Percentiles rank a stretch among this genome's conserved stretches.
phyloP scores from a whole-genome alignment of 2,329 filamentous ascomycete species.

The Aspergillus udagawae region DNA sequence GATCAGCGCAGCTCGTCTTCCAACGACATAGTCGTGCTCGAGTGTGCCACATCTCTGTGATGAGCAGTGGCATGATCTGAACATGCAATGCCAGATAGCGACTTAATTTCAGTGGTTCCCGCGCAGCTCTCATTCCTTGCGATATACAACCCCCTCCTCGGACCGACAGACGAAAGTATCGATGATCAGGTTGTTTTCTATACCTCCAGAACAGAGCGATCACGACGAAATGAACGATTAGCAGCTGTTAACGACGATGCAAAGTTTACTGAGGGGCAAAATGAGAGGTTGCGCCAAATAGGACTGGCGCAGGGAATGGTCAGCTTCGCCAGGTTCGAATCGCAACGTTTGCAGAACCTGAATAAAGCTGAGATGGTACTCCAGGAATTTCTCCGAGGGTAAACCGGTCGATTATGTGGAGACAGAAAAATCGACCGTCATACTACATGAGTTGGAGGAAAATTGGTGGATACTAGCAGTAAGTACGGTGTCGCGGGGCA shows the following conservation, averaged over 20 bases:
- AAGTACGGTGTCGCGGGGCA: slow-evolving; percentile 35
- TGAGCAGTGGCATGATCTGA: slow-evolving; percentile 11
- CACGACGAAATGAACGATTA: slow-evolving; percentile 18
- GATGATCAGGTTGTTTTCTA: slow-evolving; percentile 90
- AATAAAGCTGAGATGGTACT: slow-evolving; percentile 14
- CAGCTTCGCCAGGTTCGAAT: slow-evolving; percentile 68
- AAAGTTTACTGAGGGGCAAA: slow-evolving; percentile 60
- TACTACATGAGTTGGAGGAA: slow-evolving; percentile 80
- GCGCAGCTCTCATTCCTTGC: slow-evolving; percentile 86
- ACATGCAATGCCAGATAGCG: slow-evolving; percentile 39
- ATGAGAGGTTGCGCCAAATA: slow-evolving; percentile 86
- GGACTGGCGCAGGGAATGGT: slow-evolving; percentile 96
- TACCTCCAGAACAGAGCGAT: slow-evolving; percentile 52
- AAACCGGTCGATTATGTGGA: slow-evolving; percentile 79
- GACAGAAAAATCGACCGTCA: slow-evolving; percentile 80
- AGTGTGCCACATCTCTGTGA: slow-evolving; percentile 12
- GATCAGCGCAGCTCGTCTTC: slow-evolving; percentile 6
- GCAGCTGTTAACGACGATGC: slow-evolving; percentile 22
- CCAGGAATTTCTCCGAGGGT: slow-evolving; percentile 74
- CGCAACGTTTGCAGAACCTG: slow-evolving; percentile 8
- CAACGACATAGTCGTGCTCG: slow-evolving; percentile 3
- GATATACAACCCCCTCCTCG: slow-evolving; percentile 88
- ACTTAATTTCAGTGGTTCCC: slow-evolving; percentile 53
- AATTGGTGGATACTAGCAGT: slow-evolving; percentile 97
- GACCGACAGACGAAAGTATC: slow-evolving; percentile 67